phyloP scores from a whole-genome alignment of 2,329 filamentous ascomycete genomes.

The Cladosporium oxysporum region DNA sequence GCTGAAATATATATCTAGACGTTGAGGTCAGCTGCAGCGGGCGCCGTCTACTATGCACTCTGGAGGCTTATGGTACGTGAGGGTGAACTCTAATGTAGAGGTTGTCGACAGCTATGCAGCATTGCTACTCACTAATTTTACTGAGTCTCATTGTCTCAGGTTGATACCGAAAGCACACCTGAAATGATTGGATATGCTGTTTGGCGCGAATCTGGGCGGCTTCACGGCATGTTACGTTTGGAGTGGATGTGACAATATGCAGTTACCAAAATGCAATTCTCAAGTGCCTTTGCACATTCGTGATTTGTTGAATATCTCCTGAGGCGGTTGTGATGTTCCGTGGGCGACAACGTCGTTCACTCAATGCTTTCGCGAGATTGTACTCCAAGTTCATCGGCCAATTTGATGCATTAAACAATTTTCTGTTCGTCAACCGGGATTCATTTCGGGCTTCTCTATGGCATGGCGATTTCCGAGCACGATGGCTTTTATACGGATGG shows the following conservation, averaged over 20 bases:
- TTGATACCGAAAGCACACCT: background rate
- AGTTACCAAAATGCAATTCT: background rate
- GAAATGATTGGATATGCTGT: background rate
- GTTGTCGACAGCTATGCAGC: background rate
- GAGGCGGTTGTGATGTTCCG: background rate
- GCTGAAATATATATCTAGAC: background rate
- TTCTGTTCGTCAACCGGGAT: slow-evolving; percentile 9
- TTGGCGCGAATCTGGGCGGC: background rate
- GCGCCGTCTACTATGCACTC: background rate
- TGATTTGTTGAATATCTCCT: background rate
- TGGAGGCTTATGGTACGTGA: background rate
- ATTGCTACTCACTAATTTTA: background rate
- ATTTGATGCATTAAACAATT: background rate
- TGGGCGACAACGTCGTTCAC: background rate
- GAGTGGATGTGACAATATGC: background rate
- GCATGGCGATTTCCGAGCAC: slow-evolving; percentile 18
- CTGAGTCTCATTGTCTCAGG: background rate
- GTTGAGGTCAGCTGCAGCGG: background rate
- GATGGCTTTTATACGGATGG: slow-evolving; percentile 15
- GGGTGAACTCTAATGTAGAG: background rate
- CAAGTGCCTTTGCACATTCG: background rate
- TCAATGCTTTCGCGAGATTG: background rate
- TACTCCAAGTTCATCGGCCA: background rate
- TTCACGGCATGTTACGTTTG: background rate
- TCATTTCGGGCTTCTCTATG: slow-evolving; percentile 20